phyloP scores from a whole-genome alignment of 1,139 yeast genomes.

The Sugiyamaella pinicola region DNA sequence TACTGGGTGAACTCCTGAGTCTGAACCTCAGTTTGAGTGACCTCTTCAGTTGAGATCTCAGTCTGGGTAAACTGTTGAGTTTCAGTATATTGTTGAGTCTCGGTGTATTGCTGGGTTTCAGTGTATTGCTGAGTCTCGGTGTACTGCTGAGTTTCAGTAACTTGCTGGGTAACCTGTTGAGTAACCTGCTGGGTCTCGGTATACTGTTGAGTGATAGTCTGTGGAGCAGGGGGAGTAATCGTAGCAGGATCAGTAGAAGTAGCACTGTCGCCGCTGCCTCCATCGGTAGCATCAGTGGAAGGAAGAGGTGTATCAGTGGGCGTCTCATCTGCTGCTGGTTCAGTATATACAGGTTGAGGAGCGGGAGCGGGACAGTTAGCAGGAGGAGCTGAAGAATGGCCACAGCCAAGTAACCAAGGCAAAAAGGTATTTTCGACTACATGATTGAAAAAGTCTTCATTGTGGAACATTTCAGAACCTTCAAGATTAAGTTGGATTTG shows the following conservation, averaged over 20 bases:
- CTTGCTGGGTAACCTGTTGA: not conserved
- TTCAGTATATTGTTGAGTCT: conserved; percentile 2
- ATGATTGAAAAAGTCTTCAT: conserved; percentile 29
- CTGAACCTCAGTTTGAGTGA: conserved; percentile 6
- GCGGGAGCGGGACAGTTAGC: conserved; percentile 15
- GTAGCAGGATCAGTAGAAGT: conserved; percentile 18
- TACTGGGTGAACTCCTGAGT: conserved; percentile 13
- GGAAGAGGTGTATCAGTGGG: conserved; percentile 1
- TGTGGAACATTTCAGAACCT: conserved; percentile 28
- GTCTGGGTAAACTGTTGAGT: conserved; percentile 3
- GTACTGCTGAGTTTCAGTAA: not conserved
- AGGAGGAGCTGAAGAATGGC: conserved; percentile 16
- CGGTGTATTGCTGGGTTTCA: not conserved
- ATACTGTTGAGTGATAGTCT: conserved; percentile 5
- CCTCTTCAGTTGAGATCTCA: conserved; percentile 1
- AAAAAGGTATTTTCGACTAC: conserved; percentile 31
- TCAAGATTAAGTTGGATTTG: conserved; percentile 28
- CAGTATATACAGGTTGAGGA: conserved; percentile 8
- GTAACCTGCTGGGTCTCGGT: not conserved
- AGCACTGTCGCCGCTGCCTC: conserved; percentile 9
- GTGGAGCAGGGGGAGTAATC: conserved; percentile 10
- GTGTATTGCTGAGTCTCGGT: conserved; percentile 3
- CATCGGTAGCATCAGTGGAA: not conserved
- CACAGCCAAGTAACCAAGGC: conserved; percentile 30
- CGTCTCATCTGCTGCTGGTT: not conserved